These are phyloP conservation scores for Aspergillus aculeatinus DNA, from an alignment of 2,329 filamentous ascomycete genomes.

Conservation along the genomic window DNA sequence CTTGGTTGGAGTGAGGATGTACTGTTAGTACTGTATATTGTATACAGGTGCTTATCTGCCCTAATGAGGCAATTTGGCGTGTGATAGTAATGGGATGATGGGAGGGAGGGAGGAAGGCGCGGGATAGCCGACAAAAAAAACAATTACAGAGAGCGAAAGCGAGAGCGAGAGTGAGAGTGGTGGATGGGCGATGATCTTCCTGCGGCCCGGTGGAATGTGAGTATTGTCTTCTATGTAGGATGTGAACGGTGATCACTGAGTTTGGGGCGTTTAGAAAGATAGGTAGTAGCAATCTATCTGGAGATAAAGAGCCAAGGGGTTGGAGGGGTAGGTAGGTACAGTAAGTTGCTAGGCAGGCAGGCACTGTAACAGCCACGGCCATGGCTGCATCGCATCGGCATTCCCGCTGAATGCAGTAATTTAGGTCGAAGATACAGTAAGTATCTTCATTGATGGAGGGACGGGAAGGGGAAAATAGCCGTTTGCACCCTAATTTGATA, in stretches of 20 bases:
- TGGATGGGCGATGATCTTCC: background rate
- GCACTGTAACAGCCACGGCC: too few relatives aligned
- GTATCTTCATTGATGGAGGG: background rate
- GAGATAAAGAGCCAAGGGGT: background rate
- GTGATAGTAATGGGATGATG: background rate
- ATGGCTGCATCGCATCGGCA: background rate
- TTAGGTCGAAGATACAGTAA: background rate
- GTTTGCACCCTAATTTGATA: background rate
- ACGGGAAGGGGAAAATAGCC: background rate
- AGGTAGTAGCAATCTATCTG: background rate
- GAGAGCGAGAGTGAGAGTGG: background rate
- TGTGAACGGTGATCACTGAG: too few relatives aligned
- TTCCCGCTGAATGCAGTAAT: background rate
- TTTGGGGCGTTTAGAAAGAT: too few relatives aligned
- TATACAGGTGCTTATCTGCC: background rate
- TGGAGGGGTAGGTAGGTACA: too few relatives aligned
- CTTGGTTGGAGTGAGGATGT: background rate
- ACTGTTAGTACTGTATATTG: background rate
- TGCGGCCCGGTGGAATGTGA: background rate
- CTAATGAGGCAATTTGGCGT: slow-evolving; percentile 1
- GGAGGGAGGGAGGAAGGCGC: background rate
- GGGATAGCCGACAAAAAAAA: background rate
- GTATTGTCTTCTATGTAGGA: too few relatives aligned
- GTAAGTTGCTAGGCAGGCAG: too few relatives aligned
- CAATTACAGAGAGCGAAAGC: background rate